These are phyloP conservation scores for Mychonastes homosphaera DNA, from an alignment of 139 green algal genomes.

Conservation along the genomic window DNA sequence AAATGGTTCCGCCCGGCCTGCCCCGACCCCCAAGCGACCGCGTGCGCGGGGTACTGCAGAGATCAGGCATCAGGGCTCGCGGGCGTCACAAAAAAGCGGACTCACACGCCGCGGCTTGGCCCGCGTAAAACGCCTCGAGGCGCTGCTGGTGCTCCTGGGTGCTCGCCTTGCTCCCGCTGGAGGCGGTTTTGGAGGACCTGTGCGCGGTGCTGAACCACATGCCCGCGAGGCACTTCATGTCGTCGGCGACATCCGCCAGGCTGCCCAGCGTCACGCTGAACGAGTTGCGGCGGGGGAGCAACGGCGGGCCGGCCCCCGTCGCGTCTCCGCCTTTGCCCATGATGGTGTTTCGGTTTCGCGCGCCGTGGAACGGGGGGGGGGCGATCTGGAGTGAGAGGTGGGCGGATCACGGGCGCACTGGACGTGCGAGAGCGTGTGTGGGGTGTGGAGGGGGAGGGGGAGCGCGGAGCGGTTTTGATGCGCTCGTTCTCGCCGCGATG, in stretches of 20 bases:
- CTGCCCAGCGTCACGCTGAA: conserved; percentile 20
- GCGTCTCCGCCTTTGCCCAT: conserved; percentile 8
- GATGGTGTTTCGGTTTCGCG: too few species aligned
- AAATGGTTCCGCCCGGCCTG: neutral
- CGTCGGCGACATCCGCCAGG: conserved; percentile 45
- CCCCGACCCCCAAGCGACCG: neutral
- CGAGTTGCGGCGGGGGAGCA: conserved; percentile 3
- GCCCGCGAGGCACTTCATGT: conserved; percentile 59
- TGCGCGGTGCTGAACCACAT: conserved; percentile 74
- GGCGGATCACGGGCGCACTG: too few species aligned
- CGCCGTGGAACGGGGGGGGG: too few species aligned
- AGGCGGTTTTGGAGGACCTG: conserved; percentile 64
- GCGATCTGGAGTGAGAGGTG: too few species aligned
- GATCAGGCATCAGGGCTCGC: neutral
- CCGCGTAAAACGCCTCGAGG: conserved; percentile 75
- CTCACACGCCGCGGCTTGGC: conserved; percentile 48
- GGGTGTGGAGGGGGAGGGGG: too few species aligned
- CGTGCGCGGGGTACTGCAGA: neutral
- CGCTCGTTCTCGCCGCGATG: too few species aligned
- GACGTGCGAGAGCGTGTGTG: too few species aligned
- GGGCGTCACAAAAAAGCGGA: neutral
- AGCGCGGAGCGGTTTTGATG: too few species aligned
- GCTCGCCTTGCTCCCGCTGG: conserved; percentile 53
- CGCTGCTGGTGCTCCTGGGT: conserved; percentile 60
- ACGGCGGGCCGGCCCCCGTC: neutral